Conservation (phyloP, 495 filamentous ascomycete genomes). For the Penicillium taxi region DNA sequence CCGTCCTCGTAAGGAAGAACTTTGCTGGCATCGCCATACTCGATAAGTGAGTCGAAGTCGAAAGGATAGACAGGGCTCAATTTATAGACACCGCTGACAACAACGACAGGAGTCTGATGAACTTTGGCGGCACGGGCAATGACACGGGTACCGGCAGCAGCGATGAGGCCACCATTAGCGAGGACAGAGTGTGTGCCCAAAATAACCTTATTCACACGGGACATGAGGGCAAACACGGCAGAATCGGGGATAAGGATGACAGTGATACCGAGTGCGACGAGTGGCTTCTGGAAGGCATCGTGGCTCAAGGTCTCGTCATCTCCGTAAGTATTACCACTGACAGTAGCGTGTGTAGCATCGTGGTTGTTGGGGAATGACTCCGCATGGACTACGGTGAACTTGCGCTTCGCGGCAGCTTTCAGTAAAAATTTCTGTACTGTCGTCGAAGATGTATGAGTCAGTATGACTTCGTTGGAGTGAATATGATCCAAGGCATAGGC, state of each 20-base stretch:
- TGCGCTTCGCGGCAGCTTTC: slow-evolving; percentile 73
- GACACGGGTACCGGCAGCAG: slow-evolving; percentile 65
- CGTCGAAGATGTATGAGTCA: slow-evolving; percentile 71
- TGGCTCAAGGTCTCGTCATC: slow-evolving; percentile 43
- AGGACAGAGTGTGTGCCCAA: slow-evolving; percentile 77
- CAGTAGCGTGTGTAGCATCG: slow-evolving; percentile 48
- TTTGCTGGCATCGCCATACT: slow-evolving; percentile 69
- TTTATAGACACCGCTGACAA: slow-evolving; percentile 80
- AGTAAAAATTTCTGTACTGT: slow-evolving; percentile 82
- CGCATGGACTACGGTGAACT: slow-evolving; percentile 80
- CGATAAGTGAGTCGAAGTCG: slow-evolving; percentile 66
- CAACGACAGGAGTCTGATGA: slow-evolving; percentile 73
- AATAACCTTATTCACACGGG: slow-evolving; percentile 88
- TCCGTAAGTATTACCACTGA: slow-evolving; percentile 41
- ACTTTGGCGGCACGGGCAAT: slow-evolving; percentile 77
- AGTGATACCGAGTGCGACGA: slow-evolving; percentile 67
- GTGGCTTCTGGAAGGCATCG: slow-evolving; percentile 61
- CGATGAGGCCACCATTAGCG: slow-evolving; percentile 75
- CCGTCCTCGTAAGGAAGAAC: slow-evolving; percentile 69
- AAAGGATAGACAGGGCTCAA: slow-evolving; percentile 82
- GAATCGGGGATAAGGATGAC: slow-evolving; percentile 77
- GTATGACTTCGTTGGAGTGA: slow-evolving; percentile 79
- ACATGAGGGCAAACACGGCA: slow-evolving; percentile 84
- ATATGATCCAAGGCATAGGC: slow-evolving; percentile 81
- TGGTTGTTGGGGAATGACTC: slow-evolving; percentile 65